A percentile compares a stretch with the other conserved stretches of the same genome.
phyloP scores from a whole-genome alignment of 139 green algal species.

The Coccomyxa sp. region DNA sequence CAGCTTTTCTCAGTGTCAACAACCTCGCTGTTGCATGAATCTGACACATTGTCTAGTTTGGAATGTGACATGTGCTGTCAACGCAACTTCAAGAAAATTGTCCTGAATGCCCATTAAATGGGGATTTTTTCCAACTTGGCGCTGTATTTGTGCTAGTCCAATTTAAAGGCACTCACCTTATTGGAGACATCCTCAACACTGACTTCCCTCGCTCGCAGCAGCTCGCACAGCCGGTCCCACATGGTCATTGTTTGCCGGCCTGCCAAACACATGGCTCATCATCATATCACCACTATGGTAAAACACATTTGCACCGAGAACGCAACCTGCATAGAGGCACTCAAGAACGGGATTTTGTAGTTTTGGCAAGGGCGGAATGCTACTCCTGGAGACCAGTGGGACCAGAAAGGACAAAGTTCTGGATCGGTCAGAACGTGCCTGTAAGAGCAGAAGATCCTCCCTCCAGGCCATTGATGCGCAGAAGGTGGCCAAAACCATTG shows the following conservation, averaged over 20 bases:
- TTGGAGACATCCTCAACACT: conserved; percentile 91
- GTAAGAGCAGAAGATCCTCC: conserved; percentile 37
- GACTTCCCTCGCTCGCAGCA: conserved; percentile 63
- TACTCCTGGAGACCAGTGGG: too few relatives aligned
- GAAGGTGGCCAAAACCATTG: conserved; percentile 94
- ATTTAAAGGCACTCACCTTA: conserved; percentile 43
- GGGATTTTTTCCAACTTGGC: too few relatives aligned
- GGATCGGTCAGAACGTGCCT: conserved; percentile 6
- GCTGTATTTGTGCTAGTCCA: too few relatives aligned
- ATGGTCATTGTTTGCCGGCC: conserved; percentile 83
- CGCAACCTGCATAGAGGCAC: too few relatives aligned
- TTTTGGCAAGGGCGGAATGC: too few relatives aligned
- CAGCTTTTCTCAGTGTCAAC: not conserved
- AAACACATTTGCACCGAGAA: too few relatives aligned
- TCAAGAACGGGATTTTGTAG: too few relatives aligned
- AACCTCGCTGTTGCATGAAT: not conserved
- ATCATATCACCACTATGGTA: not conserved
- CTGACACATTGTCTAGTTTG: not conserved
- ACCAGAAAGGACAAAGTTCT: not conserved
- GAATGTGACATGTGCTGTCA: not conserved
- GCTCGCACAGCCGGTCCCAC: conserved; percentile 86
- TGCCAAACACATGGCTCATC: not conserved
- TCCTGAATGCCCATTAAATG: too few relatives aligned
- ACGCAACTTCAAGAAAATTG: too few relatives aligned
- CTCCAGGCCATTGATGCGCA: conserved; percentile 77